Evolutionary conservation across 2,329 filamentous ascomycete genomes (phyloP), one percentile per base, ranked within the genome.

Genomic region (Penicillium sp.): DNA sequence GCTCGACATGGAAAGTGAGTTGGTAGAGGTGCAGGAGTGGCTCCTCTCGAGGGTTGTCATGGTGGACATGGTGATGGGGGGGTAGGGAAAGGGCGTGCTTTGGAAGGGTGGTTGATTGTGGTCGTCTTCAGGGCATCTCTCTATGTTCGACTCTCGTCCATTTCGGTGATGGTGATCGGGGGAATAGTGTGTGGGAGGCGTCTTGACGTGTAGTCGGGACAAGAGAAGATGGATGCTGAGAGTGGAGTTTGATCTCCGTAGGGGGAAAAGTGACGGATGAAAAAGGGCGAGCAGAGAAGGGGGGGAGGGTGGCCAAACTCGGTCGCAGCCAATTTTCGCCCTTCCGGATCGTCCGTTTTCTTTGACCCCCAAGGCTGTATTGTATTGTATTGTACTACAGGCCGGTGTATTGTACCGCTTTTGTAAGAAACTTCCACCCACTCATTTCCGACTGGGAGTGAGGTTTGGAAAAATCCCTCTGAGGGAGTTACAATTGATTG

Each of bases 1-100:
- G 46, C 65, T 69, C 34, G 66, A 67, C 26, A 66, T 60, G 35
- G 64, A 60, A 42, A 66, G 61, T 6, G 67, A 68, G 51, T 66
- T 63, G 57, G 63, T 68, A 45, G 67, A 67, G 28, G 67, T 62
- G 53, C 66, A 61, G 51, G 65, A 67, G 46, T 66, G 61, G 56
- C 63, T 66, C 52, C 64, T 62, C 59, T 68, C 68, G 9, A 67
- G 61, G 12, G 61, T 66, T 40, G 66, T 66, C 63, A 66, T 68
- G 50, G 51, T 58, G 53, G 55, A 51, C 53, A 57, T 57, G 41
- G 13, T 40, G 29, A 32, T 8, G 3, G 11, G 29, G 7, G 29
- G 4, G 29, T 7, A 32, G 5, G 11, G 4, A 32, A 32, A 32
- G 29, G 29, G 29, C 29, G 40, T 42, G 36, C 45, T 43, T 38